A percentile compares a stretch with the other conserved stretches of the same genome.
Evolutionary conservation across 192 early-diverging fungal species (phyloP).

Genomic region (Mortierella claussenii): DNA sequence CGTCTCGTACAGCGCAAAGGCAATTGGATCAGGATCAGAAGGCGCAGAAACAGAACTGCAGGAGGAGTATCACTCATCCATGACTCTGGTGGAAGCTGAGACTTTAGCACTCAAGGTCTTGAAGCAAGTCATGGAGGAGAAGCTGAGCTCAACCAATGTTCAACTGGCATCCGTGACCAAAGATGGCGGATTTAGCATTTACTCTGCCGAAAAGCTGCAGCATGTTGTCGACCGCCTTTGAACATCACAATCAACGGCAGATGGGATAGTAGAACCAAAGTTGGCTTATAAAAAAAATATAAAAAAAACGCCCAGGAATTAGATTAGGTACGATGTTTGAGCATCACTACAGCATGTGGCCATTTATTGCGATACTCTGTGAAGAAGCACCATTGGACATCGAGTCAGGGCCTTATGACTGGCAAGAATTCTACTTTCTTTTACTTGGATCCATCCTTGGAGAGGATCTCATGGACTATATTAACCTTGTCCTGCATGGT

Average conservation of each 20-base stretch:
- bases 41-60: slow-evolving; percentile 98
- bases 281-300: neutral
- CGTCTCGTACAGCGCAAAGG: slow-evolving; percentile 95
- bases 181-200: slow-evolving; percentile 81
- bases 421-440: no score
- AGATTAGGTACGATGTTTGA: no score
- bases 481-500: slow-evolving; percentile 50
- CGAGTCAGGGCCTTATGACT: no score
- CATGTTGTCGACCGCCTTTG: slow-evolving; percentile 78
- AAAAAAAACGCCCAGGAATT: neutral
- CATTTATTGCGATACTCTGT: no score
- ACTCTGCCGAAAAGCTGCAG: slow-evolving; percentile 84
- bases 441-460: slow-evolving; percentile 27
- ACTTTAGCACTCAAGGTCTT: slow-evolving; percentile 92
- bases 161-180: slow-evolving; percentile 91
- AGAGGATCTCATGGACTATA: slow-evolving; percentile 47
- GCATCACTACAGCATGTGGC: no score
- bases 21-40: slow-evolving; percentile 98
- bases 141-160: slow-evolving; percentile 95
- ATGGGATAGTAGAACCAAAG: no score
- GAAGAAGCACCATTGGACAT: no score
- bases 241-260: slow-evolving; percentile 10
- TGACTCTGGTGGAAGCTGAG: slow-evolving; percentile 90
- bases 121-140: slow-evolving; percentile 99
- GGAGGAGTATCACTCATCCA: slow-evolving; percentile 93